These are phyloP conservation scores for Ambrosiella beaveri DNA, from an alignment of 2,329 filamentous ascomycete genomes.

Conservation along the genomic window DNA sequence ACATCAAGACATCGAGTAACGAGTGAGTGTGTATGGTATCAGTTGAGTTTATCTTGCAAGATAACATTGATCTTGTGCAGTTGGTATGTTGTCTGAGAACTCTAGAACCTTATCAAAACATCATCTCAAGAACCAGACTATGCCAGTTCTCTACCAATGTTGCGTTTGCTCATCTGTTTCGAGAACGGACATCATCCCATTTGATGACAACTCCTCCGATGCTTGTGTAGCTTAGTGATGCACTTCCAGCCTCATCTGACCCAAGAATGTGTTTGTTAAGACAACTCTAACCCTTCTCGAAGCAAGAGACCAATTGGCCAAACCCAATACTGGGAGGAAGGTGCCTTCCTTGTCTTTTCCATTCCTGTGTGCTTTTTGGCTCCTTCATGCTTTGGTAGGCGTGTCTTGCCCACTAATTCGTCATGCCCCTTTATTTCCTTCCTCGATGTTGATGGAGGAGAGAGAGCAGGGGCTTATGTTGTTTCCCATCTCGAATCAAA, in stretches of 20 bases:
- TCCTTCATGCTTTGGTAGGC: constrained; percentile 5
- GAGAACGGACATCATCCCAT: not conserved
- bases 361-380: constrained; percentile 10
- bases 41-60: no score
- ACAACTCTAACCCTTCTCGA: not conserved
- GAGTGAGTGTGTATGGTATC: no score
- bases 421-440: constrained; percentile 13
- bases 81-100: no score
- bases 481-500: not conserved
- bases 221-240: not conserved
- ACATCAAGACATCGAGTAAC: not conserved
- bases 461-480: not conserved
- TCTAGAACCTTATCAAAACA: not conserved
- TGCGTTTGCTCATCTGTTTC: not conserved
- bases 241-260: not conserved
- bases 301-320: not conserved
- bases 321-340: no score
- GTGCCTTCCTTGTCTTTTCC: constrained; percentile 10
- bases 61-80: no score
- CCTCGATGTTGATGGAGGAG: not conserved
- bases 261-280: no score
- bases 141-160: not conserved
- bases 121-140: not conserved
- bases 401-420: not conserved
- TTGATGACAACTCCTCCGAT: not conserved